Evolutionary conservation across 257 asterid genomes (phyloP), one percentile per base, ranked within the genome.

Genomic region (Rauvolfia tetraphylla): DNA sequence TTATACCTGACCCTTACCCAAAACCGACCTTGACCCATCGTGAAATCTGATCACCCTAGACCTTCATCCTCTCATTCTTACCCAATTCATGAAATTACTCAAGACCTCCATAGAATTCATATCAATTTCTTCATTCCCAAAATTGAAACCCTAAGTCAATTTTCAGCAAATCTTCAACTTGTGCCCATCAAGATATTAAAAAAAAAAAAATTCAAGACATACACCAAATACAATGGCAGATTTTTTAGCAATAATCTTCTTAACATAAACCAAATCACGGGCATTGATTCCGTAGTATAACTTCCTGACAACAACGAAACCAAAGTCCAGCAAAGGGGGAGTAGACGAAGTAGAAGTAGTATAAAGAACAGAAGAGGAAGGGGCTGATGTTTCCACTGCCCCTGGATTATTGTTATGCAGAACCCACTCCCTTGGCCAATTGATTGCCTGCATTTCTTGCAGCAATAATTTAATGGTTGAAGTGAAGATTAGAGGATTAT

Each of bases 281-380:
- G 82, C 69, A 80, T 94, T 94, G 83, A 94, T 81, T 83, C 97
- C 95, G 5, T 83, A 83, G 31, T 95, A 95, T 75, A 95, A 95
- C 71, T 83, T 88, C 81, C 90, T 84, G 66, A 94, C 97, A 54
- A 86, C 88, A n/a, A 92, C 91, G n/a, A 97, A 84, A 31, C 79
- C 89, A 34, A 84, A 39, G 42, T 87, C 87, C 9, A 77, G 1
- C 4, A 61, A 9, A 57, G 75, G n/a, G 36, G 75, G 61, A 49
- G 17, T n/a, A 17, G 72, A 39, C 33, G 84, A 76, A 17, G 70
- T 68, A 29, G 78, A 69, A 68, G 74, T 33, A 53, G 59, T 1
- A 18, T 6, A 46, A 46, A 46, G 51, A 46, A 46, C 2, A 7
- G 14, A 36, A 66, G 71, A 36, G 71, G 72, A 38, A 67, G 51